Evolutionary conservation across 371 early-diverging fungal species (phyloP).

Genomic region (Choanephora cucurbitarum): DNA sequence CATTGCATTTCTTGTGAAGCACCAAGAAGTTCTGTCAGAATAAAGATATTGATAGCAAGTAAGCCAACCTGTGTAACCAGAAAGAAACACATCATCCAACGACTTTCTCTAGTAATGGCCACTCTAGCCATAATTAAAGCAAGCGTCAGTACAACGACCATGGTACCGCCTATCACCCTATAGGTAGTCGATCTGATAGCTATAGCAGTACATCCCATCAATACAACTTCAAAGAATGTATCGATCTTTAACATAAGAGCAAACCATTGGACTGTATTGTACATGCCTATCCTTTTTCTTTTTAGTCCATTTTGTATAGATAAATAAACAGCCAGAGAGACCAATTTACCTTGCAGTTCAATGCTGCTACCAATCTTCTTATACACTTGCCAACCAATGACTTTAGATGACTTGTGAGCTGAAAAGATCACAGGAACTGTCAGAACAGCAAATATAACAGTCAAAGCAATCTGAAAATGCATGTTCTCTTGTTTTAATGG

Average conservation of each 20-base stretch:
- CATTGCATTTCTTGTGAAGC: not conserved
- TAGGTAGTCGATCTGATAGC: not conserved
- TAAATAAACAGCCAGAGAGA: not conserved
- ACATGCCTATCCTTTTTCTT: not conserved
- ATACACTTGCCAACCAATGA: slow-evolving; percentile 22
- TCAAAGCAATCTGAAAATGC: slow-evolving; percentile 14
- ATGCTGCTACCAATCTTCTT: slow-evolving; percentile 20
- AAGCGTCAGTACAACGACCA: not conserved
- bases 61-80: not conserved
- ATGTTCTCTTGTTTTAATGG: slow-evolving; percentile 9
- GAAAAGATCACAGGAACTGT: slow-evolving; percentile 12
- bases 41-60: not conserved
- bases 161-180: not conserved
- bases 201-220: not conserved
- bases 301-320: too few species aligned
- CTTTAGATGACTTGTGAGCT: slow-evolving; percentile 15
- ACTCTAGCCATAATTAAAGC: not conserved
- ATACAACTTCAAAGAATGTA: not conserved
- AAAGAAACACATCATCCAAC: not conserved
- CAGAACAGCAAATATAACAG: slow-evolving; percentile 1
- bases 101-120: not conserved
- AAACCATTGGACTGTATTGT: not conserved
- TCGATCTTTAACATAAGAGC: not conserved
- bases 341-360: slow-evolving; percentile 14
- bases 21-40: not conserved